A percentile compares a stretch with the other conserved stretches of the same genome.
Conservation (phyloP, 2,329 filamentous ascomycete species). For the Apiospora hydei region DNA sequence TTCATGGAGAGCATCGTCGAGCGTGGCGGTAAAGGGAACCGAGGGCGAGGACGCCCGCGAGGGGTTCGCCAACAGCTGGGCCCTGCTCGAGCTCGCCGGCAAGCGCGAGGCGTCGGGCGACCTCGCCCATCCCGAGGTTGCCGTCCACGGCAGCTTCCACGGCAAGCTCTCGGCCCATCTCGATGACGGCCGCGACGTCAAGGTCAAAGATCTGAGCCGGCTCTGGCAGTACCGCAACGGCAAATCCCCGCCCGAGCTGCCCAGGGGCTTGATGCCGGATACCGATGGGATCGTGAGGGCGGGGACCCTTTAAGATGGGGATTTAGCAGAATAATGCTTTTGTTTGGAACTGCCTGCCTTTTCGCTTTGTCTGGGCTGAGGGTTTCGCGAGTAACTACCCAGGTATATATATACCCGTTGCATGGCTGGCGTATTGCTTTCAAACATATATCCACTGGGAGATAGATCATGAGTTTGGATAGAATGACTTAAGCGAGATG, state of each 20-base stretch:
- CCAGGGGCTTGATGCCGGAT: conserved; percentile 45
- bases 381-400: neutral
- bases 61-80: conserved; percentile 56
- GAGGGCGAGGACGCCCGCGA: conserved; percentile 54
- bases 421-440: conserved; percentile 14
- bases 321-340: neutral
- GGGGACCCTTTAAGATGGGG: conserved; percentile 43
- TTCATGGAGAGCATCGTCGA: conserved; percentile 68
- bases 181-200: conserved; percentile 47
- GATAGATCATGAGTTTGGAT: neutral
- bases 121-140: conserved; percentile 32
- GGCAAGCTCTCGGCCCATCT: conserved; percentile 30
- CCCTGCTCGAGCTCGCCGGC: conserved; percentile 42
- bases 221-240: conserved; percentile 71
- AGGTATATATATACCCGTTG: neutral
- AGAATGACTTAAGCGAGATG: neutral
- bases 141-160: conserved; percentile 42
- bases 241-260: conserved; percentile 54
- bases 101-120: conserved; percentile 5
- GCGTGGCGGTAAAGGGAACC: conserved; percentile 51
- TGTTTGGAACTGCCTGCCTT: neutral
- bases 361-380: neutral
- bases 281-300: conserved; percentile 46
- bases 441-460: neutral
- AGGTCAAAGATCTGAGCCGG: conserved; percentile 67